Conservation (phyloP, 1,284 basidiomycete species). For the Sanghuangporus sanghuang region DNA sequence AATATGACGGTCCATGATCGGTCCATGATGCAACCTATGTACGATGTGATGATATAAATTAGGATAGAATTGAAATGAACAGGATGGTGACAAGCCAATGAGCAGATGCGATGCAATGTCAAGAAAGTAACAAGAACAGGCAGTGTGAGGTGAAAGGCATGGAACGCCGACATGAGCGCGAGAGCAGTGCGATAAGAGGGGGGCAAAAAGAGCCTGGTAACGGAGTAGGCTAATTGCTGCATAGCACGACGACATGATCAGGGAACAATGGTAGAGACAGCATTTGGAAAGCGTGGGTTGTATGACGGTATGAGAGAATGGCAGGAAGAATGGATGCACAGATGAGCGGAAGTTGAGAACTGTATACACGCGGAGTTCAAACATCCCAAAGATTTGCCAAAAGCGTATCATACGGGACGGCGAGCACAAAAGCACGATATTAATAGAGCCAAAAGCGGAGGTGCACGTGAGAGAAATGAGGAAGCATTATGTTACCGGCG, state of each 20-base stretch:
- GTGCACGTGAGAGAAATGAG: background rate
- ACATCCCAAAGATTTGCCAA: background rate
- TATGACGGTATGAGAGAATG: background rate
- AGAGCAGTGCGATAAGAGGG: background rate
- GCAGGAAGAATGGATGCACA: background rate
- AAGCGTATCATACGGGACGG: background rate
- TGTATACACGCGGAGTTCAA: background rate
- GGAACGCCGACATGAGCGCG: background rate
- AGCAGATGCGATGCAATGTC: background rate
- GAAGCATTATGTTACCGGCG: background rate
- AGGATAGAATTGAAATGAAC: background rate
- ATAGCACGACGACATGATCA: background rate
- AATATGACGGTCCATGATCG: background rate
- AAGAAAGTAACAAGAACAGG: background rate
- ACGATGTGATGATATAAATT: background rate
- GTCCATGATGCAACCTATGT: background rate
- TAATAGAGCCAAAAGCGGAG: background rate
- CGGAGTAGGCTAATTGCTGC: background rate
- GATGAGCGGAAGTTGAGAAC: background rate
- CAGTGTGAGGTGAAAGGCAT: background rate
- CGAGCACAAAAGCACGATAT: background rate
- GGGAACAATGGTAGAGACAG: background rate
- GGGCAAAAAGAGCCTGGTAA: background rate
- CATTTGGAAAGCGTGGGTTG: background rate
- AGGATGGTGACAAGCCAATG: background rate